Base-by-base conservation (phyloP, 2,329 filamentous ascomycete genomes). In the Pseudogymnoascus sp. region DNA sequence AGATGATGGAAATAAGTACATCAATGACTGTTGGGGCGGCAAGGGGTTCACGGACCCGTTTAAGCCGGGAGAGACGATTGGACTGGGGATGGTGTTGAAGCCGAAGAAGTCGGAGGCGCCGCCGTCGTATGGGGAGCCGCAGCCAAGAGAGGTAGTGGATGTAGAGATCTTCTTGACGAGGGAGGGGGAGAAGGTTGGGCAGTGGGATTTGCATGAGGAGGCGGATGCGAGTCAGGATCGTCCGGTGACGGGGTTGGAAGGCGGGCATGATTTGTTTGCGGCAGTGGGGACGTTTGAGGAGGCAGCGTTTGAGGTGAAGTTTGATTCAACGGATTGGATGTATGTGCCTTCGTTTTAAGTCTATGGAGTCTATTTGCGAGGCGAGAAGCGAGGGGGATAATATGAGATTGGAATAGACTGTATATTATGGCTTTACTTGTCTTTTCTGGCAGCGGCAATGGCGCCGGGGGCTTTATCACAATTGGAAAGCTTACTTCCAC, bases 141-240 rank as follows among this genome's bases (percentile, higher is more conserved):
- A 61, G 11, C 68, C 69, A 1, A 68, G 65, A 1, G 66, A 60
- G 5, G 59, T 53, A 6, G 73, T 84, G 23, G 76, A 77, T 64
- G 81, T 84, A 3, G 79, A 86, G 53, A 78, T 88, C 0, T 92
- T 92, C 74, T 84, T 92, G 65, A 92, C 89, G 11, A 76, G 85
- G 42, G 81, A 91, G 67, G 90, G 90, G 1, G 72, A 70, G 62
- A 77, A 78, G 65, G 79, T 76, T 0, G 86, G 82, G 0, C 77
- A 80, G 0, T 94, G 90, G 90, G 80, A 90, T 72, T 72, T 92
- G 53, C 85, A 91, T 68, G 89, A 92, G 77, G 87, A 91, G 77
- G 80, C 83, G 62, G 90, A 93, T 72, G 75, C 77, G 3, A 76
- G 82, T 67, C 75, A 83, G 69, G 85, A 88, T 69, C 73, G 84